Conservation (phyloP, 352 stramenopile species). For the Elongisporangium undulatum region DNA sequence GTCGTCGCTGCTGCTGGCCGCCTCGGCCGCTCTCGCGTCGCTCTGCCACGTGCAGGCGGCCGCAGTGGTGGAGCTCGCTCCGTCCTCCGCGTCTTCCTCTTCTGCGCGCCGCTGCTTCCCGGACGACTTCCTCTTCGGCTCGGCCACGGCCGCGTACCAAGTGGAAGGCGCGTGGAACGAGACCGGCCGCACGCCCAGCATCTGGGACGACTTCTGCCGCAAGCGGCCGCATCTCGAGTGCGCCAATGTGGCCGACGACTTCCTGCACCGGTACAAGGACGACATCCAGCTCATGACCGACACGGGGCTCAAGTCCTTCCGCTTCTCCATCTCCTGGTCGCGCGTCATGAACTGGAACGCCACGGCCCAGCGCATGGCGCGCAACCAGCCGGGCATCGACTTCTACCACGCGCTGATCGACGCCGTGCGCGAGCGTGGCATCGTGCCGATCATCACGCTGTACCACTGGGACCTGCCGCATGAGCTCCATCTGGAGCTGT, state of each 20-base stretch:
- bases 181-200: slow-evolving; percentile 15
- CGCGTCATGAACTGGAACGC: slow-evolving; percentile 24
- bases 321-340: slow-evolving; percentile 39
- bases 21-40: not conserved
- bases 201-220: slow-evolving; percentile 22
- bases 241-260: slow-evolving; percentile 84
- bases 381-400: slow-evolving; percentile 16
- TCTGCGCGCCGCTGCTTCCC: slow-evolving; percentile 23
- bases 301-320: slow-evolving; percentile 87
- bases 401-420: slow-evolving; percentile 29
- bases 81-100: not conserved
- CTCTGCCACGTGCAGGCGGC: not conserved
- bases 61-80: not conserved
- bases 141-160: slow-evolving; percentile 14
- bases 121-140: slow-evolving; percentile 24
- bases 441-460: slow-evolving; percentile 19
- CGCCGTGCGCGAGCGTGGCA: slow-evolving; percentile 9
- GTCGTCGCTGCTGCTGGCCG: not conserved
- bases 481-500: slow-evolving; percentile 75
- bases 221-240: slow-evolving; percentile 41
- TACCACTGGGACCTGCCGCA: slow-evolving; percentile 31
- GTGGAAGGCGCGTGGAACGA: slow-evolving; percentile 17
- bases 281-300: slow-evolving; percentile 86
- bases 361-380: slow-evolving; percentile 10
- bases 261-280: slow-evolving; percentile 77